Base-by-base conservation (phyloP, 2,329 filamentous ascomycete genomes). In the Xylariomycetidae sp. region DNA sequence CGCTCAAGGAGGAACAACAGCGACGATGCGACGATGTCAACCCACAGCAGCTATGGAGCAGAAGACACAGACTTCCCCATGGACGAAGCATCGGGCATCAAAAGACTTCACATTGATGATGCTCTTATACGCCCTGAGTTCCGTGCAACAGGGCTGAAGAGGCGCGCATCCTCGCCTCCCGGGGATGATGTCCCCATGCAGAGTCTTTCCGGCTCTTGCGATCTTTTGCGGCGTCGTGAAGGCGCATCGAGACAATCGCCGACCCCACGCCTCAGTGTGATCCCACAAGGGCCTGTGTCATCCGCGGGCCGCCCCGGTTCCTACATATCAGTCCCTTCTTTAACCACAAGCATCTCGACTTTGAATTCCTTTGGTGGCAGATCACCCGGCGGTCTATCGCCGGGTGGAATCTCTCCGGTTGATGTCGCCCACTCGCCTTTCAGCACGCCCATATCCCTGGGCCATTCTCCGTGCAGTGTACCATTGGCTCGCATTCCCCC, bases 111-210 rank as follows among this genome's bases (percentile, higher is more conserved):
- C 14, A 61, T 72, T 14, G 70, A 75, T 29, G 71, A 70, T 30
- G 40, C 52, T 6, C 53, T 47, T 27, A 55, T 42, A 32, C 48
- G 52, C 17, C 25, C 35, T 3, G 61, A 64, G 17, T 61, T 57
- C 39, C 59, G 68, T 25, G 53, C 63, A 3, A 49, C 56, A 7
- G 70, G 72, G 6, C 67, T 67, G 39, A 78, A 78, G 56, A 65
- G 74, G 29, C 63, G 73, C 24, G 73, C 73, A 2, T 72, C 70
- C 0, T 76, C 72, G 17, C 72, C 73, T 1, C 68, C 65, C 0
- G 58, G 61, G 3, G 70, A 70, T 9, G 70, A 74, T 18, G 52
- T 61, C 6, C 47, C 60, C 13, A 44, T 63, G n/a, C 59, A 60
- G 35, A 56, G 49, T 12, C 51, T 64, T 19, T 38, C 58, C 3